phyloP scores from a whole-genome alignment of 352 stramenopile genomes.

The Globisporangium emineosum region DNA sequence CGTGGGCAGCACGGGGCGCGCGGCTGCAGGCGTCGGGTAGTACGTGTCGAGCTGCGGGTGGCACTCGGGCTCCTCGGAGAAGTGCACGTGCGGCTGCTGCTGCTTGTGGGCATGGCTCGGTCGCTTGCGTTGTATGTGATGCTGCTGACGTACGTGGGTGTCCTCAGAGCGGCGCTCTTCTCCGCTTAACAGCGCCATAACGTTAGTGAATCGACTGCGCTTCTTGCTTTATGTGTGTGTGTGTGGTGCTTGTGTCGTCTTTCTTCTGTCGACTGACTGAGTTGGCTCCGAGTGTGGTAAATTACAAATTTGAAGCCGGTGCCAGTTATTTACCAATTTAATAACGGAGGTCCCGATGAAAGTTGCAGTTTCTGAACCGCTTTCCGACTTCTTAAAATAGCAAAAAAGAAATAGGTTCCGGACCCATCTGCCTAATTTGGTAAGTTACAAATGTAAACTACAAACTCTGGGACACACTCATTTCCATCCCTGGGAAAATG shows the following conservation, averaged over 20 bases:
- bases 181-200: conserved; percentile 12
- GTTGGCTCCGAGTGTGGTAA: neutral
- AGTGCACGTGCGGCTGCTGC: conserved; percentile 36
- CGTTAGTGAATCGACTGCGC: neutral
- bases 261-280: neutral
- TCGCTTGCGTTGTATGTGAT: neutral
- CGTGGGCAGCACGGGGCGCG: conserved; percentile 39
- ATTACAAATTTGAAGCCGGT: neutral
- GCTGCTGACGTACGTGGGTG: neutral
- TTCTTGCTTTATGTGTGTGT: too few relatives aligned
- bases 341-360: neutral
- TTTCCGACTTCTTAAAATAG: neutral
- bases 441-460: neutral
- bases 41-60: conserved; percentile 32
- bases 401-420: neutral
- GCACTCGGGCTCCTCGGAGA: conserved; percentile 40
- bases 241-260: too few relatives aligned
- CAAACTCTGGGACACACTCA: neutral
- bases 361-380: neutral
- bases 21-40: conserved; percentile 38
- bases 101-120: neutral
- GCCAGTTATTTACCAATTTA: neutral
- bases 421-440: neutral
- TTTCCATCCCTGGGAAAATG: neutral
- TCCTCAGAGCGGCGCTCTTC: conserved; percentile 4